Percentiles rank a stretch among this genome's conserved stretches.
phyloP scores from a whole-genome alignment of 2,329 filamentous ascomycete genomes.

The Monilinia fructigena region DNA sequence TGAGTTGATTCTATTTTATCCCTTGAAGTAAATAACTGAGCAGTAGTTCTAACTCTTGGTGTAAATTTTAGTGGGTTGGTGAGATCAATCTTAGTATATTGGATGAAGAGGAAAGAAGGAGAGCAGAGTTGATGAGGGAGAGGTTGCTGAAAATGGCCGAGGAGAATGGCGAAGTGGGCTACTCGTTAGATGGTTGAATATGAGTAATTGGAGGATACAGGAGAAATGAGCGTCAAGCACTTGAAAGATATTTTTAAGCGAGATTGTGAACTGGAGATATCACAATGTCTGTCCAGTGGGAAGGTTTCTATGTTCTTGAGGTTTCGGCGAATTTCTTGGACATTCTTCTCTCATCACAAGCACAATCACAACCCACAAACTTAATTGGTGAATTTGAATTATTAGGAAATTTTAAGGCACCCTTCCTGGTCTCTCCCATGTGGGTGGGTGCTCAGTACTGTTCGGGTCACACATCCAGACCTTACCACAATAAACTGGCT shows the following conservation, averaged over 20 bases:
- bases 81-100: constrained; percentile 54
- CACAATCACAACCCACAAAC: no score
- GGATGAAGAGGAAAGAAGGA: constrained; percentile 43
- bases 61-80: constrained; percentile 52
- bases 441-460: background rate
- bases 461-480: background rate
- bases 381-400: background rate
- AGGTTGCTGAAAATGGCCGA: constrained; percentile 61
- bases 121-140: constrained; percentile 63
- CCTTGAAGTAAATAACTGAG: background rate
- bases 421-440: accelerated
- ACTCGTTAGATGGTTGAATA: constrained; percentile 53
- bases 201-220: background rate
- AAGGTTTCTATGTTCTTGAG: background rate
- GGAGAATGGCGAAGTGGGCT: constrained; percentile 62
- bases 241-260: no score
- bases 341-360: background rate
- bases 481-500: background rate
- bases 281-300: no score
- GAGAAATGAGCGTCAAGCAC: no score
- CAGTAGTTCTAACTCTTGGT: background rate
- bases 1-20: background rate
- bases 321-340: background rate
- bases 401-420: background rate
- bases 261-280: background rate